phyloP scores from a whole-genome alignment of 306 rosid genomes.

The Coriaria nepalensis region DNA sequence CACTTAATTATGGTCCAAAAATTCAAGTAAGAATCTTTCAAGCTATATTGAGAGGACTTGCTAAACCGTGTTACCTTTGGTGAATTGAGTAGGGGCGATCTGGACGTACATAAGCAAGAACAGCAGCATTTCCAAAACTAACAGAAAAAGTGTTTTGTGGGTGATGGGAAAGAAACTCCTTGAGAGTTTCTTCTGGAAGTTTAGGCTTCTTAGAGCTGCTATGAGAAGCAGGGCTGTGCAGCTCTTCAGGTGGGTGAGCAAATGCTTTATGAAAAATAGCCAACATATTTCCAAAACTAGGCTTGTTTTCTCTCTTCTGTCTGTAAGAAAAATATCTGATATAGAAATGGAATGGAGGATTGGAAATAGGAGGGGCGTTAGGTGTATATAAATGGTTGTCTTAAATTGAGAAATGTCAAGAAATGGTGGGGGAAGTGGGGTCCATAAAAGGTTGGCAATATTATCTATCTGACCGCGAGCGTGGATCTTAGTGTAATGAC shows the following conservation, averaged over 20 bases:
- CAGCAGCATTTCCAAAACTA: slow-evolving; percentile 63
- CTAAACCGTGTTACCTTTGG: slow-evolving; percentile 36
- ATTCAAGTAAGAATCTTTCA: not conserved
- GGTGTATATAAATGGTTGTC: not conserved
- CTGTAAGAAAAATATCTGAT: not conserved
- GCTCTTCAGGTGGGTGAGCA: slow-evolving; percentile 94
- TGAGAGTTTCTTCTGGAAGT: slow-evolving; percentile 69
- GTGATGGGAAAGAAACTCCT: slow-evolving; percentile 51
- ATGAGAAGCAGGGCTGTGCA: slow-evolving; percentile 78
- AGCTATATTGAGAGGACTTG: no score
- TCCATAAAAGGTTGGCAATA: slow-evolving; percentile 14
- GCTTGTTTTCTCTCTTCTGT: not conserved
- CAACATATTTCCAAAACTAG: slow-evolving; percentile 31
- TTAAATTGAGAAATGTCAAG: not conserved
- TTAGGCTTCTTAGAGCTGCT: slow-evolving; percentile 63
- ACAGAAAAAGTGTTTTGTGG: slow-evolving; percentile 58
- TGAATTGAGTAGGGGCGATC: slow-evolving; percentile 28
- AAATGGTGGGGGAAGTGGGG: not conserved
- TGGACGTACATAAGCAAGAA: slow-evolving; percentile 63
- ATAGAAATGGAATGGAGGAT: no score
- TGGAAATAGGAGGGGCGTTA: not conserved
- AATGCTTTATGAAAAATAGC: slow-evolving; percentile 83
- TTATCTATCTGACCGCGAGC: slow-evolving; percentile 15
- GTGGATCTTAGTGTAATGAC: slow-evolving; percentile 23
- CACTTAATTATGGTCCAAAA: not conserved